Base-by-base conservation (phyloP, 768 basidiomycete genomes). In the Rhizopogon salebrosus region DNA sequence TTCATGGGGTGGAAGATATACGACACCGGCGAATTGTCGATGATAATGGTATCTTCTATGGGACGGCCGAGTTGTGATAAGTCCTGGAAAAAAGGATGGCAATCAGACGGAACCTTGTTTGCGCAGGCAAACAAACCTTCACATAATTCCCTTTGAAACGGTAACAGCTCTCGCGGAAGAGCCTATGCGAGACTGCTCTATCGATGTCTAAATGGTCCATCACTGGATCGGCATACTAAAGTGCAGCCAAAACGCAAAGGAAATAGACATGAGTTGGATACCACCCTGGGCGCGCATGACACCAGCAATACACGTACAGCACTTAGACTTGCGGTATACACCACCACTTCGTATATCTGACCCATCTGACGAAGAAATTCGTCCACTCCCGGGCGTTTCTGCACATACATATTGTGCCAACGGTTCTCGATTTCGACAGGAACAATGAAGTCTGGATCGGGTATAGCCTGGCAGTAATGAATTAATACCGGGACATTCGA, bases 141-240 rank as follows among this genome's bases (percentile, higher is more conserved):
- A 97, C 92, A 67, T 95, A 97, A 73, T 93, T 95, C 27, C 92
- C 93, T 69, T 86, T 88, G 72, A 95, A 92, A 63, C 93, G 94
- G 68, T 93, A 95, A 70, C 94, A 98, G 65, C 89, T 92, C 71
- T 98, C 94, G 54, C 94, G 76, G 80, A 95, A 98, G 38, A 98
- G 73, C 54, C 94, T 80, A 67, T 98, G 92, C 27, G 87, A 75
- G 39, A 98, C 91, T 5, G 92, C 90, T 56, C 81, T 84, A 70
- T 92, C 84, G 24, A 87, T 74, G 64, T 98, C 94, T 48, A 95
- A 78, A 64, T 92, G 92, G 75, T 95, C 92, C 36, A 98, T 75
- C 8, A 98, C 94, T 3, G 94, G 94, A 65, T 95, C 92, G 46
- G 94, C 94, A 70, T 98, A 98, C 92, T 95, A 63, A 16, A 52